Conservation (phyloP, 1,284 basidiomycete species). For the Baeospora myosura region DNA sequence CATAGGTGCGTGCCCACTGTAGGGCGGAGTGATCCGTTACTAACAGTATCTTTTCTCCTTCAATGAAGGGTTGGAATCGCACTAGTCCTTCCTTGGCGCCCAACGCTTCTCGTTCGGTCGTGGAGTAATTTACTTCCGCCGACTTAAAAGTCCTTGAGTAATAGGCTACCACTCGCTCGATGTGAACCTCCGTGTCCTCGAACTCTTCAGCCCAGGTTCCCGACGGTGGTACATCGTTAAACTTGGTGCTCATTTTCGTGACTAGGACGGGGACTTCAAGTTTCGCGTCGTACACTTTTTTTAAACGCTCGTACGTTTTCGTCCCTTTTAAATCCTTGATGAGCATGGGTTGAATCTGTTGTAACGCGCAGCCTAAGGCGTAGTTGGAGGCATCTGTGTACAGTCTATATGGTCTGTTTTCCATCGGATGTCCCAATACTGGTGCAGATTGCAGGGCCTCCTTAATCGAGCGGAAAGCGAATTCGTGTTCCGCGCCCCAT, state of each 20-base stretch:
- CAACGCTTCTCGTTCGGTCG: background rate
- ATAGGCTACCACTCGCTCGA: constrained; percentile 16
- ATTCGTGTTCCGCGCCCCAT: constrained; percentile 9
- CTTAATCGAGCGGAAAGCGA: constrained; percentile 9
- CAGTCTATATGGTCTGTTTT: constrained; percentile 11
- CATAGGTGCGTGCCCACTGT: background rate
- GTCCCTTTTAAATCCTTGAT: background rate
- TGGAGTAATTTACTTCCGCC: constrained; percentile 6
- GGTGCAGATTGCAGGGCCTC: constrained; percentile 3
- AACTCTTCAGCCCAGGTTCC: background rate
- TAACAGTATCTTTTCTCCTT: background rate
- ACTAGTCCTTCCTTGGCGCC: background rate
- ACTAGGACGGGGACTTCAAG: background rate
- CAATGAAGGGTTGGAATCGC: background rate
- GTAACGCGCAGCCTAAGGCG: constrained; percentile 8
- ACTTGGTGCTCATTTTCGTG: background rate
- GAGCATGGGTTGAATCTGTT: background rate
- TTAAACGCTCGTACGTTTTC: background rate
- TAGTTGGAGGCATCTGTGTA: constrained; percentile 18
- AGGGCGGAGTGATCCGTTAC: constrained; percentile 1
- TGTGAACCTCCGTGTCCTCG: background rate
- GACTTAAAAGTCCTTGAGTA: constrained; percentile 14
- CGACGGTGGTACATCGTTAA: background rate
- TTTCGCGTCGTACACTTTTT: background rate
- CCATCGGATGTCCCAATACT: constrained; percentile 12